These are phyloP conservation scores for Citrus medica DNA, from an alignment of 345 rosid genomes.

Conservation along the genomic window DNA sequence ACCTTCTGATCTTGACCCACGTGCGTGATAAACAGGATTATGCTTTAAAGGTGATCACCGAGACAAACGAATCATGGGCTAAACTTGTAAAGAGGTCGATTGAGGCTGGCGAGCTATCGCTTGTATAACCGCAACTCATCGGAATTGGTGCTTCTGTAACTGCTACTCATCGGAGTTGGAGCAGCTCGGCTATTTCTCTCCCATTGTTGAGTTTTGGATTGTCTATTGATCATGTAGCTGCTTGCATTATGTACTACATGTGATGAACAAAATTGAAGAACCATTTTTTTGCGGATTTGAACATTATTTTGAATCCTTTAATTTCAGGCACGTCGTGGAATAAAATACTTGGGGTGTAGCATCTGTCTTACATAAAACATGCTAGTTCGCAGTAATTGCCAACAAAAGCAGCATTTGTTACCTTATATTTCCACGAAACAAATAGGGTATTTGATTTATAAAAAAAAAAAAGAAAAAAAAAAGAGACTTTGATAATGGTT, in stretches of 20 bases:
- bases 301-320: not conserved
- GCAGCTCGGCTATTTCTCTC: slow-evolving; percentile 5
- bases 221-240: not conserved
- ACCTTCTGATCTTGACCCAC: not conserved
- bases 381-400: too few relatives aligned
- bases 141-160: not conserved
- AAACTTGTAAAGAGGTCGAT: slow-evolving; percentile 67
- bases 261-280: not conserved
- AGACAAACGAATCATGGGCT: slow-evolving; percentile 84
- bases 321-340: not conserved
- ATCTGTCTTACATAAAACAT: not conserved
- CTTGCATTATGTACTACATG: not conserved
- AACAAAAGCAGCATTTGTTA: too few relatives aligned
- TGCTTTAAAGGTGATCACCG: slow-evolving; percentile 73
- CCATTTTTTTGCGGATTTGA: not conserved
- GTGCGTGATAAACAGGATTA: slow-evolving; percentile 48
- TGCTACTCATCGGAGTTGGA: not conserved
- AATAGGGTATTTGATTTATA: too few relatives aligned
- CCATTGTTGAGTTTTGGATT: not conserved
- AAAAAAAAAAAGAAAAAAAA: too few relatives aligned
- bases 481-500: too few relatives aligned
- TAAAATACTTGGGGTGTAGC: not conserved
- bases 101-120: slow-evolving; percentile 1
- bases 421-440: too few relatives aligned
- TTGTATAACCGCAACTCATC: not conserved